Conservation (phyloP, 768 basidiomycete species). For the Mycena sanguinolenta region DNA sequence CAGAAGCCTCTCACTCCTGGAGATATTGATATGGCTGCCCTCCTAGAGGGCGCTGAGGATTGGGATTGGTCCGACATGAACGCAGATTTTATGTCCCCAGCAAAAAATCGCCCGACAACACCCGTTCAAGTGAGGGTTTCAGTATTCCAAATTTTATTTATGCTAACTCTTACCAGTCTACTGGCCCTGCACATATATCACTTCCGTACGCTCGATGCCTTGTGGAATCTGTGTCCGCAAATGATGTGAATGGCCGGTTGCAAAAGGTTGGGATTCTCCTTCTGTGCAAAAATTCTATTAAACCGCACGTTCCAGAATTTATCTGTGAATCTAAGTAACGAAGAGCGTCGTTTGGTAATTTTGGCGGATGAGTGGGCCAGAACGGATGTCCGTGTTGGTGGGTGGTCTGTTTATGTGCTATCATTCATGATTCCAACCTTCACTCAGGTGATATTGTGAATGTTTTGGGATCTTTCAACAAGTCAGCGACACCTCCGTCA, state of each 20-base stretch:
- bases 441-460: slow-evolving; percentile 83
- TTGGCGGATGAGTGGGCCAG: slow-evolving; percentile 86
- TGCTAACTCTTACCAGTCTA: slow-evolving; percentile 22
- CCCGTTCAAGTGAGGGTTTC: slow-evolving; percentile 3
- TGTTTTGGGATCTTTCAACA: slow-evolving; percentile 69
- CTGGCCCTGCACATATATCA: slow-evolving; percentile 37
- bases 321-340: slow-evolving; percentile 63
- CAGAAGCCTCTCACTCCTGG: slow-evolving; percentile 33
- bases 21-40: slow-evolving; percentile 59
- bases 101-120: slow-evolving; percentile 52
- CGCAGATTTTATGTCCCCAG: slow-evolving; percentile 63
- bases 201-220: slow-evolving; percentile 67
- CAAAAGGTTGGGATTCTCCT: slow-evolving; percentile 58
- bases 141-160: slow-evolving; percentile 3
- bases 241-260: slow-evolving; percentile 43
- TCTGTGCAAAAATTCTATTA: background rate
- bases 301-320: slow-evolving; percentile 14
- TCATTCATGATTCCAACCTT: background rate
- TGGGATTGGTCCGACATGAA: slow-evolving; percentile 79
- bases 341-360: slow-evolving; percentile 63
- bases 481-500: slow-evolving; percentile 43
- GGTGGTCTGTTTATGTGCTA: slow-evolving; percentile 39
- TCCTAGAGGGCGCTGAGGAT: slow-evolving; percentile 76
- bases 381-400: slow-evolving; percentile 73
- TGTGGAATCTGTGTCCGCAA: slow-evolving; percentile 61